phyloP scores from a whole-genome alignment of 2,329 filamentous ascomycete species.

The Diaporthe eres region DNA sequence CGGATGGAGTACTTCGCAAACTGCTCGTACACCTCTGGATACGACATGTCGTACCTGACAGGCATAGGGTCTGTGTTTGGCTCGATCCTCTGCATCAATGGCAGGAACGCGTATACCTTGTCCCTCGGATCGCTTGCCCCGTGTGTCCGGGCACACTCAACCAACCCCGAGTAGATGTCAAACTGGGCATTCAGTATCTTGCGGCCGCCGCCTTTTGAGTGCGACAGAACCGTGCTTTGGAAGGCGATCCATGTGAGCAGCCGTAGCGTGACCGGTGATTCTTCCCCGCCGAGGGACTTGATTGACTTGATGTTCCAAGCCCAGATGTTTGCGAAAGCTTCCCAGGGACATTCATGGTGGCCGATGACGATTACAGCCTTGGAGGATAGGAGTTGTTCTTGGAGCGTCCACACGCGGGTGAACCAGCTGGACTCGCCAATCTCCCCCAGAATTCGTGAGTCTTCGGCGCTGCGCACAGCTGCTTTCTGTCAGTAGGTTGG shows the following conservation, averaged over 20 bases:
- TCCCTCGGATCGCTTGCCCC: slow-evolving; percentile 5
- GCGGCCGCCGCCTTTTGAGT: not conserved
- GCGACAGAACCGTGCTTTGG: not conserved
- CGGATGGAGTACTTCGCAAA: slow-evolving; percentile 22
- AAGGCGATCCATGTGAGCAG: slow-evolving; percentile 19
- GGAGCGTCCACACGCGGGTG: slow-evolving; percentile 17
- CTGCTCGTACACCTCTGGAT: slow-evolving; percentile 1
- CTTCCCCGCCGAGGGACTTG: not conserved
- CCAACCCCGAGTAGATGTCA: not conserved
- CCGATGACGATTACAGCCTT: slow-evolving; percentile 15
- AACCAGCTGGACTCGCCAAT: slow-evolving; percentile 15
- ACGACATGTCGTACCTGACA: slow-evolving; percentile 10
- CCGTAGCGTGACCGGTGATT: not conserved
- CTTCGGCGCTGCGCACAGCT: slow-evolving; percentile 10
- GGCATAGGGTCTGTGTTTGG: not conserved
- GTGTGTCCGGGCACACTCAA: slow-evolving; percentile 4
- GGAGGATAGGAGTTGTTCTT: slow-evolving; percentile 5
- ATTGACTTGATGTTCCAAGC: slow-evolving; percentile 23
- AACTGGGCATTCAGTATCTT: slow-evolving; percentile 9
- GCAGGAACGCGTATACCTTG: slow-evolving; percentile 7
- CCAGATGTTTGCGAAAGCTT: slow-evolving; percentile 2
- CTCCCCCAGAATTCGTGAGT: not conserved
- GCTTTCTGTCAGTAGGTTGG: not conserved
- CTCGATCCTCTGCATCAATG: slow-evolving; percentile 8
- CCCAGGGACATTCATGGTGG: not conserved